These are phyloP conservation scores for Albatrellus sp. DNA, from an alignment of 1,284 basidiomycete genomes.

Conservation along the genomic window DNA sequence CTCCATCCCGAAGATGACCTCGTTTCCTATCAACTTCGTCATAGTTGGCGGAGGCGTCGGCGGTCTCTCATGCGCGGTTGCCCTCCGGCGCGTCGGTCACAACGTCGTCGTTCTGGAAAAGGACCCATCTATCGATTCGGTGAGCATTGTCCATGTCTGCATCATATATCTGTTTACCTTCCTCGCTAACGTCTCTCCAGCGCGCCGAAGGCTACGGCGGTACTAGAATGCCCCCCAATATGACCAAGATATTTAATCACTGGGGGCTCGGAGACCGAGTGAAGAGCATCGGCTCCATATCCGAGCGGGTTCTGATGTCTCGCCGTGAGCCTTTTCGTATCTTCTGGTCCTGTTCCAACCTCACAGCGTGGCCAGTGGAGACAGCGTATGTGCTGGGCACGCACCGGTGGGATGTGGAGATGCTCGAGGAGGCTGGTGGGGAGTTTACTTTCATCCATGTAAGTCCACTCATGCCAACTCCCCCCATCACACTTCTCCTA, in stretches of 20 bases:
- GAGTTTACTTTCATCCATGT: slow-evolving; percentile 41
- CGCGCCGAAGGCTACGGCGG: slow-evolving; percentile 21
- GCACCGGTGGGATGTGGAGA: slow-evolving; percentile 41
- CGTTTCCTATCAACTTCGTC: slow-evolving; percentile 30
- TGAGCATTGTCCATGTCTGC: slow-evolving; percentile 14
- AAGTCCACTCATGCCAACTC: no score
- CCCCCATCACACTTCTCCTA: no score
- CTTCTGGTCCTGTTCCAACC: not conserved
- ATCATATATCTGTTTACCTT: not conserved
- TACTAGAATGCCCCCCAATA: slow-evolving; percentile 39
- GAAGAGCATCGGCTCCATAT: slow-evolving; percentile 22
- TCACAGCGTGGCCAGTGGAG: slow-evolving; percentile 20
- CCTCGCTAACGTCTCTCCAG: slow-evolving; percentile 6
- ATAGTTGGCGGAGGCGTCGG: slow-evolving; percentile 39
- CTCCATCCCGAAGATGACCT: slow-evolving; percentile 13
- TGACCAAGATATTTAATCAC: slow-evolving; percentile 40
- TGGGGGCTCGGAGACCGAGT: slow-evolving; percentile 39
- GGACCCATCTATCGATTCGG: slow-evolving; percentile 21
- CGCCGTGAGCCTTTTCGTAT: slow-evolving; percentile 4
- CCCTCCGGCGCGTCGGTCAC: slow-evolving; percentile 43
- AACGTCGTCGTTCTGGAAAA: slow-evolving; percentile 40
- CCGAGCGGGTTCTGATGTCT: slow-evolving; percentile 17
- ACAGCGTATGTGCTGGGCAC: slow-evolving; percentile 35
- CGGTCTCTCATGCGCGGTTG: slow-evolving; percentile 41
- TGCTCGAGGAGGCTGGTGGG: slow-evolving; percentile 41